These are phyloP conservation scores for Dianthus caryophyllus DNA, from an alignment of 148 eudicot genomes.

Conservation along the genomic window DNA sequence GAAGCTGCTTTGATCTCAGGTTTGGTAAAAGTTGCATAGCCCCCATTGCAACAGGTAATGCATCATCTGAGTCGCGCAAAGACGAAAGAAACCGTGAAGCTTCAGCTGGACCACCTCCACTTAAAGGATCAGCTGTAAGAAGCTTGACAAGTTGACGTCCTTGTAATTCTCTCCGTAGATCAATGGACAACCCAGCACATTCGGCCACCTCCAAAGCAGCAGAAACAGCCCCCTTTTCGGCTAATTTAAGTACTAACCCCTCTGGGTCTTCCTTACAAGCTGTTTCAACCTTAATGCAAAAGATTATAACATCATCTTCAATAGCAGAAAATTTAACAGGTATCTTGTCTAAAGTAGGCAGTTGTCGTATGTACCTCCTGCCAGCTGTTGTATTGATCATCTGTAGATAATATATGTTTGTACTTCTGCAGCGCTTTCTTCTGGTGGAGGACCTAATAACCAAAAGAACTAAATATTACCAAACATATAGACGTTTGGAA, in stretches of 20 bases:
- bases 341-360: constrained; percentile 13
- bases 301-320: constrained; percentile 7
- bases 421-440: constrained; percentile 80
- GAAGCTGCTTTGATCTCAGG: constrained; percentile 93
- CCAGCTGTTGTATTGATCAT: constrained; percentile 86
- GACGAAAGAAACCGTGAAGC: constrained; percentile 98
- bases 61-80: constrained; percentile 84
- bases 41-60: constrained; percentile 91
- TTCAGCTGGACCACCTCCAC: constrained; percentile 99
- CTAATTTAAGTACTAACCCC: constrained; percentile 91
- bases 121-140: constrained; percentile 90
- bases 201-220: constrained; percentile 98
- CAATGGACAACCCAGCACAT: constrained; percentile 91
- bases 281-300: constrained; percentile 60
- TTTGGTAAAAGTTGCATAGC: constrained; percentile 99
- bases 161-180: constrained; percentile 85
- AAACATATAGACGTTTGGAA: background rate
- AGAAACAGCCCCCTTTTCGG: constrained; percentile 97
- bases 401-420: constrained; percentile 80
- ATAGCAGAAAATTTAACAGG: background rate
- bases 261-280: constrained; percentile 95
- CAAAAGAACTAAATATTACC: constrained; percentile 13
- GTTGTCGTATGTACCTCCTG: constrained; percentile 61
- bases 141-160: constrained; percentile 99
- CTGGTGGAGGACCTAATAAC: constrained; percentile 61